These are phyloP conservation scores for Annulohypoxylon moriforme DNA, from an alignment of 495 filamentous ascomycete genomes.

Conservation along the genomic window DNA sequence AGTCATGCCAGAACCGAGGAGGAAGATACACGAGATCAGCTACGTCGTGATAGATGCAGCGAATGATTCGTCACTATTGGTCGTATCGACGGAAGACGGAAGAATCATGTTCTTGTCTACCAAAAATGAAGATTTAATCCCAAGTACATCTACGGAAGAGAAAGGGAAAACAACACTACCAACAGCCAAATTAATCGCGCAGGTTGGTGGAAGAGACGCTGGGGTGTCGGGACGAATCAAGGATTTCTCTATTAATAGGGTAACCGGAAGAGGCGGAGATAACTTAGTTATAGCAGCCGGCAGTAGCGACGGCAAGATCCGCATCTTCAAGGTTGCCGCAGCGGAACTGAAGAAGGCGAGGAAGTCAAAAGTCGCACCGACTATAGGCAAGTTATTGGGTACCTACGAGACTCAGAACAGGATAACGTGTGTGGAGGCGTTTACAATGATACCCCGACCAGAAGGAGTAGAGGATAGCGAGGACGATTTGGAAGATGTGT, in stretches of 20 bases:
- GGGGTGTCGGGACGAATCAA: conserved; percentile 81
- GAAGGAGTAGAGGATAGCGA: conserved; percentile 62
- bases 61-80: conserved; percentile 66
- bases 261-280: conserved; percentile 52
- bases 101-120: conserved; percentile 87
- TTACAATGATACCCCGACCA: conserved; percentile 77
- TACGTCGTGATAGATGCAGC: conserved; percentile 68
- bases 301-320: conserved; percentile 83
- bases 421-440: conserved; percentile 89
- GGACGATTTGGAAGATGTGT: conserved; percentile 56
- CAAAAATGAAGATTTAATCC: conserved; percentile 50
- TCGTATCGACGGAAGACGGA: conserved; percentile 93
- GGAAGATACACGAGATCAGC: conserved; percentile 83
- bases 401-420: conserved; percentile 86
- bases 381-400: conserved; percentile 78
- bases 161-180: conserved; percentile 54
- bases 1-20: conserved; percentile 72
- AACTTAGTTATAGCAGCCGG: conserved; percentile 74
- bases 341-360: conserved; percentile 53
- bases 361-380: conserved; percentile 53
- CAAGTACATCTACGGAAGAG: conserved; percentile 21
- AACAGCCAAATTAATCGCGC: conserved; percentile 70
- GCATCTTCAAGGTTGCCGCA: conserved; percentile 73
- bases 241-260: conserved; percentile 78
- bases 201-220: conserved; percentile 78